Evolutionary conservation across 495 filamentous ascomycete genomes (phyloP), one percentile per base, ranked within the genome.

Genomic region (Sabuloglossum arenarium): DNA sequence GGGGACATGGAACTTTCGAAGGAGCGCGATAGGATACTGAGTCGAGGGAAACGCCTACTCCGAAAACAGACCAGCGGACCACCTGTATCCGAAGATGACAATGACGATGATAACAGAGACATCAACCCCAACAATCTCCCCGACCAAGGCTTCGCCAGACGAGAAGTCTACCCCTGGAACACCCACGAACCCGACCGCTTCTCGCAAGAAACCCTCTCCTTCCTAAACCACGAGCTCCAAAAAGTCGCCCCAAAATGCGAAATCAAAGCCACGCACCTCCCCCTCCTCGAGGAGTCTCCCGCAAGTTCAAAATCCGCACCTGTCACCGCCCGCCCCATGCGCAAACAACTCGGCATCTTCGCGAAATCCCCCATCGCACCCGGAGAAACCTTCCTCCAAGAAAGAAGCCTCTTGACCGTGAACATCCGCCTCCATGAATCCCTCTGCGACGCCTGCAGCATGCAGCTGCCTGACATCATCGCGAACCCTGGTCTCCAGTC

Each of bases 81-180:
- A 75, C n/a, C n/a, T 78, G 53, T 66, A 3, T 23, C 42, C 14
- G 4, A 12, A 14, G 45, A 47, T 3, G 45, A n/a, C 1, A 14
- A 37, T 37, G 45, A 3, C n/a, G 6, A 47, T 8, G 45, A 14
- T 2, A n/a, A n/a, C n/a, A n/a, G 6, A 27, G 21, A 23, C 23
- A 8, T 47, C 70, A 53, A 69, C 66, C 30, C 59, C 16, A 59
- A 61, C 39, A 64, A 64, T 45, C 64, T 66, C 29, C 81, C 81
- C 6, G 83, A 89, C 29, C 76, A 79, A 59, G 87, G 88, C 1
- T 72, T 76, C 56, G 88, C 87, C 39, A 81, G 88, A 25, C 74
- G 91, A 19, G 85, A 97, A 63, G 72, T 94, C 16, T 98, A 98
- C 66, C 85, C 88, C 14, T 98, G 91, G 91, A 97, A 97, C 65